phyloP scores from a whole-genome alignment of 2,329 filamentous ascomycete species.

The Seiridium cupressi region DNA sequence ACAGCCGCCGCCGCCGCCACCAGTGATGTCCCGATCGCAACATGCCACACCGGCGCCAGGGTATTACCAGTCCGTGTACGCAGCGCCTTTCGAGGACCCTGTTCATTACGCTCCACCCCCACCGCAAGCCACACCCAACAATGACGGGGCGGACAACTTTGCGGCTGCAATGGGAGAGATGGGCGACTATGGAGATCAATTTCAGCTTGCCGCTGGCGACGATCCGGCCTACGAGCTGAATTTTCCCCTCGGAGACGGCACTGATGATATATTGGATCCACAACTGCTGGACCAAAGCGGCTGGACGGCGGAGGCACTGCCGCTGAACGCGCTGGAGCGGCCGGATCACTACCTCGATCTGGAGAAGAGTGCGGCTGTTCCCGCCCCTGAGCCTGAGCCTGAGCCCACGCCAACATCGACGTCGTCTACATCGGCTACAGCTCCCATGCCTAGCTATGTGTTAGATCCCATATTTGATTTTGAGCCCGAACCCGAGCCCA shows the following conservation, averaged over 20 bases:
- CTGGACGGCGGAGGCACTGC: no score
- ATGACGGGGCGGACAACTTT: background rate
- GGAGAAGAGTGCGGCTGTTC: no score
- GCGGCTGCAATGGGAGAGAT: background rate
- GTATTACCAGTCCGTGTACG: background rate
- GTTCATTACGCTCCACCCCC: background rate
- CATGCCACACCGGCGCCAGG: background rate
- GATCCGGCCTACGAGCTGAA: background rate
- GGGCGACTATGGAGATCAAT: background rate
- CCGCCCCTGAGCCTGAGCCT: no score
- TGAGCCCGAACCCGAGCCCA: background rate
- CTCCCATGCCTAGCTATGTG: no score
- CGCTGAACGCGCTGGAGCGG: no score
- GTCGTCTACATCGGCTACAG: no score
- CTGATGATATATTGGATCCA: background rate
- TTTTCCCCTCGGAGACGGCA: background rate
- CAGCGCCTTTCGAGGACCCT: background rate
- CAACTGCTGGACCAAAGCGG: background rate
- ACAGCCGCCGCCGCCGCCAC: background rate
- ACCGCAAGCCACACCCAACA: background rate
- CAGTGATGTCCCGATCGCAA: background rate
- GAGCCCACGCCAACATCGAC: no score
- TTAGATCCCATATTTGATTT: no score
- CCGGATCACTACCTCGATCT: no score
- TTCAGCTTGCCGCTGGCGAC: background rate